A percentile compares a stretch with the other conserved stretches of the same genome.
These are phyloP conservation scores for Escovopsis sp. DNA, from an alignment of 2,329 filamentous ascomycete genomes.

Conservation along the genomic window DNA sequence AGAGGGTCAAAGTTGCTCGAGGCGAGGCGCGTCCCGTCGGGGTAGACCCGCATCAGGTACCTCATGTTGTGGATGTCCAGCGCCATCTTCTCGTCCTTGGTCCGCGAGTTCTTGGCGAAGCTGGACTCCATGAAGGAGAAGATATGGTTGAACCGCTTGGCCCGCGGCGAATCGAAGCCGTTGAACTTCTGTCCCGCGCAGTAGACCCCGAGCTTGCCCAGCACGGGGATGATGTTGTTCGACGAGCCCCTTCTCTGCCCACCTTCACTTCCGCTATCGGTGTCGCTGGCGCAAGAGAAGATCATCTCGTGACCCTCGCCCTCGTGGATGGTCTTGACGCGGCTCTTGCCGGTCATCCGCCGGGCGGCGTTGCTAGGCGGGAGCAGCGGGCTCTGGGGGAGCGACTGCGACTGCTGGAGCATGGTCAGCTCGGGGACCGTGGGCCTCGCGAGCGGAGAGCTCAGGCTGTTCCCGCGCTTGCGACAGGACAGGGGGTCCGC, in stretches of 20 bases:
- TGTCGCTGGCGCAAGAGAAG: slow-evolving; percentile 61
- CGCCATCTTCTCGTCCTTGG: slow-evolving; percentile 59
- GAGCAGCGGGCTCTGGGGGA: slow-evolving; percentile 40
- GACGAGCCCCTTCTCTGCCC: slow-evolving; percentile 42
- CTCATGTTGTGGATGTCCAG: slow-evolving; percentile 84
- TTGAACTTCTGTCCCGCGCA: slow-evolving; percentile 65
- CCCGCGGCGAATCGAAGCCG: slow-evolving; percentile 63
- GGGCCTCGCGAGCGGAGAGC: slow-evolving; percentile 47
- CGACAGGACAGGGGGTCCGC: slow-evolving; percentile 27
- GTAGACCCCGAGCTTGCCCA: slow-evolving; percentile 76
- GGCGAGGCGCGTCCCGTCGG: slow-evolving; percentile 62
- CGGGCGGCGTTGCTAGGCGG: slow-evolving; percentile 35
- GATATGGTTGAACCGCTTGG: slow-evolving; percentile 83
- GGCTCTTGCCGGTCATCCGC: slow-evolving; percentile 35
- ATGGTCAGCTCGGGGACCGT: slow-evolving; percentile 40
- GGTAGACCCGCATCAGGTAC: slow-evolving; percentile 89
- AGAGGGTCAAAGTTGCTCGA: slow-evolving; percentile 94
- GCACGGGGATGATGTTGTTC: slow-evolving; percentile 73
- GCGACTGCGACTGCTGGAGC: slow-evolving; percentile 33
- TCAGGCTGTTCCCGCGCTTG: slow-evolving; percentile 55
- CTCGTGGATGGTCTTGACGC: slow-evolving; percentile 42
- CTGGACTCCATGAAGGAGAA: slow-evolving; percentile 87
- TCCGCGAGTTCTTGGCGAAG: slow-evolving; percentile 67
- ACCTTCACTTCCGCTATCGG: slow-evolving; percentile 52
- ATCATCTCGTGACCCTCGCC: slow-evolving; percentile 38